Percentiles rank a stretch among this genome's conserved stretches.
These are phyloP conservation scores for Lablab purpureus DNA, from an alignment of 306 rosid species.

Conservation along the genomic window DNA sequence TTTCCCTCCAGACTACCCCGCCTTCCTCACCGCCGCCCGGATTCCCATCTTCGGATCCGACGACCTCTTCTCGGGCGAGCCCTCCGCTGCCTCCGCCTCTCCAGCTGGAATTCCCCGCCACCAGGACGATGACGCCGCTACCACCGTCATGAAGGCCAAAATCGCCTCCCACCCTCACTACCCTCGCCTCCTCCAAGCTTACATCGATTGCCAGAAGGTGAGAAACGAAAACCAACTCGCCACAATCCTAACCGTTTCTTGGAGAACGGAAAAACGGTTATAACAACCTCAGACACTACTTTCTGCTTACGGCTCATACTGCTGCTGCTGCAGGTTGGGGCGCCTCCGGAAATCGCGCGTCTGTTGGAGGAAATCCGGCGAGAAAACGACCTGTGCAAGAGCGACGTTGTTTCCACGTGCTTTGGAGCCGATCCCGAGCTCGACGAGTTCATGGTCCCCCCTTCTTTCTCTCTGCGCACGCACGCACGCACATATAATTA, in stretches of 20 bases:
- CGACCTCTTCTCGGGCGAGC: constrained; percentile 63
- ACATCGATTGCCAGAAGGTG: constrained; percentile 96
- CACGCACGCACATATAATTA: constrained; percentile 3
- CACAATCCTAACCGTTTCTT: constrained; percentile 2
- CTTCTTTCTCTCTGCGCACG: neutral
- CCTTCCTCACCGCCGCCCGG: constrained; percentile 54
- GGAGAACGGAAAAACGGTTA: constrained; percentile 26
- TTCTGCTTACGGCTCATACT: neutral
- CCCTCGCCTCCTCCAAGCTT: constrained; percentile 88
- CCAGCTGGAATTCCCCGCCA: constrained; percentile 56
- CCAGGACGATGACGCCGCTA: constrained; percentile 46
- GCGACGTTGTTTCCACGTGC: constrained; percentile 80
- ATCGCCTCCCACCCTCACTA: constrained; percentile 89
- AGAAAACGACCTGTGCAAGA: constrained; percentile 68
- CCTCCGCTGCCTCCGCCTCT: constrained; percentile 48
- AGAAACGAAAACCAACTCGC: neutral
- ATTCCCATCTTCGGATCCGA: constrained; percentile 86
- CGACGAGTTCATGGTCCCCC: constrained; percentile 86
- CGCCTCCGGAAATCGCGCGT: constrained; percentile 87
- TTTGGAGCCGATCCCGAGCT: constrained; percentile 99
- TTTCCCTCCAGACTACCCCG: constrained; percentile 77
- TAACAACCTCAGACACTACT: constrained; percentile 12
- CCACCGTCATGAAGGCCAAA: constrained; percentile 74
- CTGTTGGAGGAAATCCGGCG: constrained; percentile 82
- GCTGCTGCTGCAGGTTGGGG: constrained; percentile 72